Evolutionary conservation across 2,329 filamentous ascomycete species (phyloP).

Genomic region (Verticillium tricorpus): DNA sequence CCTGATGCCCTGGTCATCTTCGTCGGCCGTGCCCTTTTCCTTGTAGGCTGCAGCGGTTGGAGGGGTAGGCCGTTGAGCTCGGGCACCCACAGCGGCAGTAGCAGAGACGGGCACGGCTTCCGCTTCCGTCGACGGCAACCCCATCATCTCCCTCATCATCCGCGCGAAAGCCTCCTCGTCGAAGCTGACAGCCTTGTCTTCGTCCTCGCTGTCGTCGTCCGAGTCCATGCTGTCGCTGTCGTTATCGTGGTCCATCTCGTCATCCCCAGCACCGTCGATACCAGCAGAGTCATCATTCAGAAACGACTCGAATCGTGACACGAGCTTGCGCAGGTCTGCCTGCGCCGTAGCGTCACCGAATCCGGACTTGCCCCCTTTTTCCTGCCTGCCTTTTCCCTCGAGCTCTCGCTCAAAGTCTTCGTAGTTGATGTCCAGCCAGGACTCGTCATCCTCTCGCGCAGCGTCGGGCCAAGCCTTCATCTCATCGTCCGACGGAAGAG

Average conservation of each 20-base stretch:
- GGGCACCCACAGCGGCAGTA: constrained; percentile 5
- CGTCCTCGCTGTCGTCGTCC: constrained; percentile 55
- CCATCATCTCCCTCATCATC: constrained; percentile 94
- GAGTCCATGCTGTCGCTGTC: constrained; percentile 36
- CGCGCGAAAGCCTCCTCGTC: constrained; percentile 79
- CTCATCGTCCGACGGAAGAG: constrained; percentile 68
- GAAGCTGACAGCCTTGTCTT: constrained; percentile 73
- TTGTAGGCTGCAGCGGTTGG: background rate
- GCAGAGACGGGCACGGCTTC: constrained; percentile 3
- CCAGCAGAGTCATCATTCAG: constrained; percentile 81
- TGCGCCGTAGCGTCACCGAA: constrained; percentile 66
- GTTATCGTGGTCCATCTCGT: constrained; percentile 63
- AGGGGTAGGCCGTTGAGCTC: background rate
- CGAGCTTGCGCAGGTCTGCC: constrained; percentile 81
- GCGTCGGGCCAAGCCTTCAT: constrained; percentile 63
- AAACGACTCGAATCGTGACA: constrained; percentile 89
- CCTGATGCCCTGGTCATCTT: constrained; percentile 58
- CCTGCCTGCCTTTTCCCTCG: constrained; percentile 36
- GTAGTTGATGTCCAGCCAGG: constrained; percentile 90
- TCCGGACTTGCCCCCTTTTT: constrained; percentile 35
- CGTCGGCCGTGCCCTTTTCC: constrained; percentile 26
- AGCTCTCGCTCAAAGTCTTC: constrained; percentile 84
- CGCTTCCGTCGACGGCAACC: constrained; percentile 37
- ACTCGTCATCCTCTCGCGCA: constrained; percentile 72
- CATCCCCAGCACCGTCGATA: constrained; percentile 69